These are phyloP conservation scores for Zoysia japonica DNA, from an alignment of 176 grass and related monocot genomes.

Conservation along the genomic window DNA sequence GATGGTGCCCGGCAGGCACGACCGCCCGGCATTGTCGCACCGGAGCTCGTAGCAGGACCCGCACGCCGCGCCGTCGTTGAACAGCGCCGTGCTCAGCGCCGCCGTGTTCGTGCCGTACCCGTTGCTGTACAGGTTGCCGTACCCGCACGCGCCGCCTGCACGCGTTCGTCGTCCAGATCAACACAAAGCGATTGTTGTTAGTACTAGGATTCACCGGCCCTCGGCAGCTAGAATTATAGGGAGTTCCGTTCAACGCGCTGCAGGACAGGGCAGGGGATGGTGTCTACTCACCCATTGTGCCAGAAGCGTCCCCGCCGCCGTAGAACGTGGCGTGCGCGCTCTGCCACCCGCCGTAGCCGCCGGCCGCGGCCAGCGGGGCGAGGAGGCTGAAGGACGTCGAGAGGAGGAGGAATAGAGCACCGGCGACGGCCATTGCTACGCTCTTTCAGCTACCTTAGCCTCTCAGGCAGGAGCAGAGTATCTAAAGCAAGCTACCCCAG, in stretches of 20 bases:
- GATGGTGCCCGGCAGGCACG: constrained; percentile 58
- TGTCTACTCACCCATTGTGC: constrained; percentile 71
- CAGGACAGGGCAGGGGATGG: neutral
- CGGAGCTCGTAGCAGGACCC: constrained; percentile 69
- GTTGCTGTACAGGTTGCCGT: constrained; percentile 89
- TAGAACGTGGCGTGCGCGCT: constrained; percentile 92
- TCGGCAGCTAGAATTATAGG: neutral
- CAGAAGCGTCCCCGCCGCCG: constrained; percentile 83
- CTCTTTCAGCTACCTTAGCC: neutral
- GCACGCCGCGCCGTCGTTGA: constrained; percentile 75
- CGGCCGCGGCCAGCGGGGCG: constrained; percentile 24
- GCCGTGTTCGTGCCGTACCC: constrained; percentile 94
- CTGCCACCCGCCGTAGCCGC: constrained; percentile 58
- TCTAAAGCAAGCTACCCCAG: neutral
- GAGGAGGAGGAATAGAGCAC: constrained; percentile 29
- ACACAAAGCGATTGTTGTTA: neutral
- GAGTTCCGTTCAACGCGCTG: neutral
- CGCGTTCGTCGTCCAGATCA: neutral
- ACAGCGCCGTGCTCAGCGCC: constrained; percentile 88
- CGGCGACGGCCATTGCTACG: constrained; percentile 27
- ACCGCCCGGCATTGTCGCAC: constrained; percentile 41
- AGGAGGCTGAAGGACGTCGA: constrained; percentile 19
- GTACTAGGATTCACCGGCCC: neutral
- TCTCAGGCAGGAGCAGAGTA: neutral
- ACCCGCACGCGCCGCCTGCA: constrained; percentile 90